Conservation (phyloP, 1,284 basidiomycete species). For the Coniferiporia sulphurascens region DNA sequence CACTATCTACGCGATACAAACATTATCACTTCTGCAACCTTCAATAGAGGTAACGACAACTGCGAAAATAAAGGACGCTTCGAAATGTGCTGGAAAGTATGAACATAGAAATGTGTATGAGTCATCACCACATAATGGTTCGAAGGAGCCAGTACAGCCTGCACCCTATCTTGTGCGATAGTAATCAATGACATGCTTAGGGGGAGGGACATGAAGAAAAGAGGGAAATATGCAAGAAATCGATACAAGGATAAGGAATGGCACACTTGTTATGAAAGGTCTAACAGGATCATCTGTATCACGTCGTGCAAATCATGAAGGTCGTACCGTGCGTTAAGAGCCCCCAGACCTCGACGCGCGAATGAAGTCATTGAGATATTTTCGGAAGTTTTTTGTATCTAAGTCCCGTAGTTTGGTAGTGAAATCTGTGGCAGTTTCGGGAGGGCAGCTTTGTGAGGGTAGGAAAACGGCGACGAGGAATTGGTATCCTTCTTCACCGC, state of each 20-base stretch:
- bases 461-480: constrained; percentile 81
- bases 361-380: constrained; percentile 86
- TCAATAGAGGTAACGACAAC: background rate
- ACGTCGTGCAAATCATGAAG: background rate
- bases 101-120: background rate
- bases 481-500: constrained; percentile 82
- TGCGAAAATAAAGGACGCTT: background rate
- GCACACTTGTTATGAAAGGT: background rate
- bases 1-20: background rate
- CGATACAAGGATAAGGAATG: background rate
- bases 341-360: constrained; percentile 41
- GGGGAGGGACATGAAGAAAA: background rate
- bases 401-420: constrained; percentile 71
- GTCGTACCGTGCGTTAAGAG: background rate
- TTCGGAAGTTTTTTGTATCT: constrained; percentile 81
- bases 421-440: constrained; percentile 75
- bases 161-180: background rate
- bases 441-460: constrained; percentile 85
- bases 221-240: constrained; percentile 1
- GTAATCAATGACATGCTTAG: background rate
- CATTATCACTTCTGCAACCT: background rate
- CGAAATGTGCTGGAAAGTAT: background rate
- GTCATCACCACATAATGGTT: background rate
- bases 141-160: background rate
- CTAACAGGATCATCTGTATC: background rate